A percentile compares a stretch with the other conserved stretches of the same genome.
Conservation (phyloP, 805 yeast species). For the Soucietia sequanensis region DNA sequence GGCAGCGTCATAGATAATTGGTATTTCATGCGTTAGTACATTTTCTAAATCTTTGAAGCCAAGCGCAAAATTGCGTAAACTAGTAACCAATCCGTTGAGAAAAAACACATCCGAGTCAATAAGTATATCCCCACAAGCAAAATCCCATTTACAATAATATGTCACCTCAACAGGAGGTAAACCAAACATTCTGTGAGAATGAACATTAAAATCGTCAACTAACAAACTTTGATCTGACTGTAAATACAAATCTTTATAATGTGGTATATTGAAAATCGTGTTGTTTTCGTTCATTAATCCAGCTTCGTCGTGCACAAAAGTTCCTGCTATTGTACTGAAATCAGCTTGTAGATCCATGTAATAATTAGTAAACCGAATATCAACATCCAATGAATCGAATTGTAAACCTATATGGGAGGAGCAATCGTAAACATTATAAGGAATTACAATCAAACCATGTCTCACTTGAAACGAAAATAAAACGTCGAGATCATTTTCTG, state of each 20-base stretch:
- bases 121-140: conserved; percentile 58
- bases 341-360: conserved; percentile 91
- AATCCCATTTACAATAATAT: conserved; percentile 88
- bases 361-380: conserved; percentile 82
- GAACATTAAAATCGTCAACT: conserved; percentile 62
- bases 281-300: conserved; percentile 18
- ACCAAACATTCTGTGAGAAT: conserved; percentile 93
- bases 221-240: conserved; percentile 39
- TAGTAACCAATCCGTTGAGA: conserved; percentile 40
- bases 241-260: conserved; percentile 16
- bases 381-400: conserved; percentile 68
- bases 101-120: conserved; percentile 52
- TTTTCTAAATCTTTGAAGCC: conserved; percentile 78
- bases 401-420: conserved; percentile 59
- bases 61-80: conserved; percentile 51
- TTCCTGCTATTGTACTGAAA: conserved; percentile 53
- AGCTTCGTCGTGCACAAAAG: conserved; percentile 26
- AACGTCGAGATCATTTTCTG: conserved; percentile 75
- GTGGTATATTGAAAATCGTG: conserved; percentile 21
- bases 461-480: conserved; percentile 67
- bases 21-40: conserved; percentile 55
- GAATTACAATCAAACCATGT: conserved; percentile 71
- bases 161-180: conserved; percentile 87
- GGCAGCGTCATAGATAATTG: conserved; percentile 66
- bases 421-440: conserved; percentile 67